phyloP scores from a whole-genome alignment of 192 early-diverging fungal genomes.

The Podila verticillata region DNA sequence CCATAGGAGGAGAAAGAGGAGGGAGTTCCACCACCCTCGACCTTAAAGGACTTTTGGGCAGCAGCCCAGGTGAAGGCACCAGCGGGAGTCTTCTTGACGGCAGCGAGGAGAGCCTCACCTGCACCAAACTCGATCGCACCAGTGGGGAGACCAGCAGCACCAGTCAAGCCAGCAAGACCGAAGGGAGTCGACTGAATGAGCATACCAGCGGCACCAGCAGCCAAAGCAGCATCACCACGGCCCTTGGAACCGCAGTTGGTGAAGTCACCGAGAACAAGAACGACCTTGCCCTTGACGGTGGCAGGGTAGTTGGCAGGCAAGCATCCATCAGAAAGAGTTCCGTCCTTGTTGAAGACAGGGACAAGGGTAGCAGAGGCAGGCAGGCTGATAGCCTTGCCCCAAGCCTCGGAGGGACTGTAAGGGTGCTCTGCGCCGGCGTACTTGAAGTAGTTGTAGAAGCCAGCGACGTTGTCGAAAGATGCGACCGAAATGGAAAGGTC shows the following conservation, averaged over 20 bases:
- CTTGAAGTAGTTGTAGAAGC: conserved; percentile 17
- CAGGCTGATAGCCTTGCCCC: conserved; percentile 41
- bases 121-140: conserved; percentile 36
- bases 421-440: conserved; percentile 27
- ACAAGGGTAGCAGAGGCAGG: conserved; percentile 37
- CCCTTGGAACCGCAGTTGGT: conserved; percentile 47
- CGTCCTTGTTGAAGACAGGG: conserved; percentile 30
- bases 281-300: conserved; percentile 47
- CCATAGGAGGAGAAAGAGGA: conserved; percentile 75
- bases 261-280: conserved; percentile 59
- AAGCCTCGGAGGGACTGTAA: conserved; percentile 13
- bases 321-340: conserved; percentile 39
- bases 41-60: background rate
- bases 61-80: conserved; percentile 4
- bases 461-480: conserved; percentile 18
- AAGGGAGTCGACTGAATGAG: conserved; percentile 36
- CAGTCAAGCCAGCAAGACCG: conserved; percentile 21
- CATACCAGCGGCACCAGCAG: conserved; percentile 33
- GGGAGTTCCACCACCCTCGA: conserved; percentile 54
- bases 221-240: conserved; percentile 44
- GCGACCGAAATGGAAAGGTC: conserved; percentile 6
- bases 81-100: conserved; percentile 26
- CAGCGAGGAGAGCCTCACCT: conserved; percentile 46
- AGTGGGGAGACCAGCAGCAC: conserved; percentile 36
- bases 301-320: conserved; percentile 8